A percentile compares a stretch with the other conserved stretches of the same genome.
Evolutionary conservation across 495 filamentous ascomycete species (phyloP).

Genomic region (Penicillium parvum): DNA sequence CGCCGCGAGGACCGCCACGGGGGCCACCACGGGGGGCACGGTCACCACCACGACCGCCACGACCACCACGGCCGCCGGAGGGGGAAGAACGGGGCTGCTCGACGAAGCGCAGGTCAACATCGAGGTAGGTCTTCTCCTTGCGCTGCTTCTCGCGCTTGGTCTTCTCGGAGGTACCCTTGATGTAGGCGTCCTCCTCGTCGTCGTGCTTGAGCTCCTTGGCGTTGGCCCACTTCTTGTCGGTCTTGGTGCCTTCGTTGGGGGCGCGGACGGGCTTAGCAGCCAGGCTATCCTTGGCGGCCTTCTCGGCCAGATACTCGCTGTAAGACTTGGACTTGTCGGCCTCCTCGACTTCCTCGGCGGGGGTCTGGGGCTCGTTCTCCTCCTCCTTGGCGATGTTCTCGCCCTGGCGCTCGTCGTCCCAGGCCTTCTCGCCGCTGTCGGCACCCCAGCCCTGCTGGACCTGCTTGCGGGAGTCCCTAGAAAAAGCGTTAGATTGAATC

Average conservation of each 20-base stretch:
- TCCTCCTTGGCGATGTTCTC: conserved; percentile 82
- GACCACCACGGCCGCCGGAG: conserved; percentile 44
- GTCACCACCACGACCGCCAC: conserved; percentile 45
- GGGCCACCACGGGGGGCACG: conserved; percentile 24
- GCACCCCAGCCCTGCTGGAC: conserved; percentile 86
- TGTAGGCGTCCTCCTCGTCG: conserved; percentile 68
- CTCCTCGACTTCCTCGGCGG: conserved; percentile 53
- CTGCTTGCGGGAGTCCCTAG: conserved; percentile 87
- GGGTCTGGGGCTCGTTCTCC: conserved; percentile 56
- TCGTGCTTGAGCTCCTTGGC: conserved; percentile 74
- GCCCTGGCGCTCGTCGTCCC: conserved; percentile 82
- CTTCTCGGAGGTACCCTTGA: conserved; percentile 73
- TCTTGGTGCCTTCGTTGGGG: conserved; percentile 82
- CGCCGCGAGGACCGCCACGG: conserved; percentile 23
- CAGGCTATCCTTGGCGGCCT: conserved; percentile 73
- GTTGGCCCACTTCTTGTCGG: conserved; percentile 85
- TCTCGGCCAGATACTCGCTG: conserved; percentile 82
- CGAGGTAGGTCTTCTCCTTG: conserved; percentile 85
- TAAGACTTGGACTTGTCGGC: conserved; percentile 88
- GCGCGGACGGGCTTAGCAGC: conserved; percentile 69
- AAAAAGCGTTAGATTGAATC: conserved; percentile 14
- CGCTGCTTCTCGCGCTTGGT: conserved; percentile 80
- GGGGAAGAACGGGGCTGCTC: conserved; percentile 52
- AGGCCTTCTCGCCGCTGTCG: conserved; percentile 71
- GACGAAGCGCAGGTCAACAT: conserved; percentile 77